Percentiles rank a stretch among this genome's conserved stretches.
Conservation (phyloP, 352 stramenopile species). For the Peronosclerospora sorghi region DNA sequence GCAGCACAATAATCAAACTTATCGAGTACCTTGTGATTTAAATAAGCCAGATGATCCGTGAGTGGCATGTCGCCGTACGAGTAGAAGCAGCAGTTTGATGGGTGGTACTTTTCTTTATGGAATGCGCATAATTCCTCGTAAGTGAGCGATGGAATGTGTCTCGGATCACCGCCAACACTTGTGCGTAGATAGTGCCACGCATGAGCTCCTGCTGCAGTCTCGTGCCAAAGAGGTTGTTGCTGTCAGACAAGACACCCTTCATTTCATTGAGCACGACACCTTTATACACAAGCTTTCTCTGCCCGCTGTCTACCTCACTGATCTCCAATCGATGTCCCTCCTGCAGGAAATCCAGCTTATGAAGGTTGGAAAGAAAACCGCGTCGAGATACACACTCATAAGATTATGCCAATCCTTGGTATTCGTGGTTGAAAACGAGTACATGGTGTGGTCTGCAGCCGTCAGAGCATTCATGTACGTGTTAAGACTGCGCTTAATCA, state of each 20-base stretch:
- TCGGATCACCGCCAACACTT: slow-evolving; percentile 68
- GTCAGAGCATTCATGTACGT: slow-evolving; percentile 99
- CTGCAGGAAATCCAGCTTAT: slow-evolving; percentile 62
- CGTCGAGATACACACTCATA: slow-evolving; percentile 95
- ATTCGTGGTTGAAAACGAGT: slow-evolving; percentile 97
- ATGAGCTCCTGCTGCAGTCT: slow-evolving; percentile 89
- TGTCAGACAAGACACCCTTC: slow-evolving; percentile 96
- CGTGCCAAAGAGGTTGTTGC: slow-evolving; percentile 87
- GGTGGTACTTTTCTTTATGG: slow-evolving; percentile 80
- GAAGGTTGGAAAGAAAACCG: slow-evolving; percentile 92
- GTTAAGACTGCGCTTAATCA: slow-evolving; percentile 96
- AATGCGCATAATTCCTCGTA: slow-evolving; percentile 74
- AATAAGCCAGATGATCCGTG: slow-evolving; percentile 58
- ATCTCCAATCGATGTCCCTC: slow-evolving; percentile 73
- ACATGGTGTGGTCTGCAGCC: slow-evolving; percentile 97
- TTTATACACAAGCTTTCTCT: slow-evolving; percentile 53
- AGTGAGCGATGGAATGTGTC: slow-evolving; percentile 56
- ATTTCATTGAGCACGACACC: slow-evolving; percentile 99
- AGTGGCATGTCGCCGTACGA: slow-evolving; percentile 83
- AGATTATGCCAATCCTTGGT: slow-evolving; percentile 96
- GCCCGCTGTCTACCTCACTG: slow-evolving; percentile 18
- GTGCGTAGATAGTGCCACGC: slow-evolving; percentile 74
- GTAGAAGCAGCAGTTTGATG: slow-evolving; percentile 84
- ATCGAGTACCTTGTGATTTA: slow-evolving; percentile 55
- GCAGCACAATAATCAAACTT: slow-evolving; percentile 52